These are phyloP conservation scores for Lolium multiflorum DNA, from an alignment of 176 grass and related monocot species.

Conservation along the genomic window DNA sequence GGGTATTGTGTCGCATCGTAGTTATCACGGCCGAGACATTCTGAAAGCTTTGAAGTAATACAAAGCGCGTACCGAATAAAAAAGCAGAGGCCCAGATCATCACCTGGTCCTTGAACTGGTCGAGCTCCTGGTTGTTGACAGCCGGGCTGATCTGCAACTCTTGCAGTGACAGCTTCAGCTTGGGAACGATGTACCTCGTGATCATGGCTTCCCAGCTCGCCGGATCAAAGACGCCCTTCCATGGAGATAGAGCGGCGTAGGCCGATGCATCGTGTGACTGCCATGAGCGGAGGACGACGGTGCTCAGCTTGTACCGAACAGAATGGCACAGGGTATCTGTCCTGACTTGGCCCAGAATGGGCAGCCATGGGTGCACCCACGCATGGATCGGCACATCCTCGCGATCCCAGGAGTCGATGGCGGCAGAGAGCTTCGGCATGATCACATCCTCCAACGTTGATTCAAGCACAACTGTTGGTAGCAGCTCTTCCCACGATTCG, in stretches of 20 bases:
- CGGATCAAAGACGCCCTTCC: constrained; percentile 78
- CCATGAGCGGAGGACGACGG: constrained; percentile 62
- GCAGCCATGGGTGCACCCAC: constrained; percentile 84
- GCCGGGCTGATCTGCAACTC: constrained; percentile 78
- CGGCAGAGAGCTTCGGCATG: constrained; percentile 74
- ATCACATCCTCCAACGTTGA: constrained; percentile 74
- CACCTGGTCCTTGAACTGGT: constrained; percentile 73
- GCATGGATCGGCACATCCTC: constrained; percentile 68
- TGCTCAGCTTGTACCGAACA: constrained; percentile 76
- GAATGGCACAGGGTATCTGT: constrained; percentile 63
- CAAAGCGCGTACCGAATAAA: no score
- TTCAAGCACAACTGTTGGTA: constrained; percentile 62
- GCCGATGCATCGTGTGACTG: constrained; percentile 65
- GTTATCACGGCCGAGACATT: no score
- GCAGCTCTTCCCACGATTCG: constrained; percentile 68
- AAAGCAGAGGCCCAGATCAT: constrained; percentile 77
- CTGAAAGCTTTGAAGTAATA: no score
- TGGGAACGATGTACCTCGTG: constrained; percentile 70
- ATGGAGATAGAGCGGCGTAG: constrained; percentile 69
- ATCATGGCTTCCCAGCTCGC: constrained; percentile 79
- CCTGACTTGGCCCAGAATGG: constrained; percentile 54
- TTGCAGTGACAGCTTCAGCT: constrained; percentile 63
- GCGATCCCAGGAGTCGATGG: constrained; percentile 80
- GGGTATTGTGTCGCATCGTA: no score
- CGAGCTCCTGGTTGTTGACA: constrained; percentile 51